Conservation (phyloP, 345 rosid species). For the Brassica rapa region DNA sequence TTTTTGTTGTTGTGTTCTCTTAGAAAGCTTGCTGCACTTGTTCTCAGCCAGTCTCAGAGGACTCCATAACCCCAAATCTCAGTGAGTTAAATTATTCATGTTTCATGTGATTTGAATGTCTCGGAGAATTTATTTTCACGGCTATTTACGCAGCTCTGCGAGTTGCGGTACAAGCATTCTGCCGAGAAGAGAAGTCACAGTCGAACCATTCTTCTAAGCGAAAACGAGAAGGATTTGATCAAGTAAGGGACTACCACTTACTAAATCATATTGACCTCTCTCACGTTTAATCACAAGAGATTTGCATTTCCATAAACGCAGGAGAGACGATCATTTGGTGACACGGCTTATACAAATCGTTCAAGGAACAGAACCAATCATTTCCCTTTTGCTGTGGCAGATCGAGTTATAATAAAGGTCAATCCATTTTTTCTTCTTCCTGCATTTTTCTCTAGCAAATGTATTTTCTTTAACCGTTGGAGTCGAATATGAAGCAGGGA, state of each 20-base stretch:
- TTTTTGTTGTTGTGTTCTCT: not conserved
- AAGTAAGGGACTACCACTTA: conserved; percentile 46
- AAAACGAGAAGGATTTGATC: conserved; percentile 83
- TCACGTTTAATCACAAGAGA: conserved; percentile 15
- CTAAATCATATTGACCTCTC: not conserved
- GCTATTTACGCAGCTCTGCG: conserved; percentile 56
- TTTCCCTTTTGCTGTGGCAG: conserved; percentile 87
- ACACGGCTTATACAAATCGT: conserved; percentile 46
- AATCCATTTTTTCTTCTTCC: not conserved
- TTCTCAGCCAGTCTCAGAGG: conserved; percentile 69
- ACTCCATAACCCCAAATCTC: conserved; percentile 73
- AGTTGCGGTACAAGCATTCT: conserved; percentile 85
- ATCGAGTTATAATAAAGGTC: conserved; percentile 90
- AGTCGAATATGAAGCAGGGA: conserved; percentile 60
- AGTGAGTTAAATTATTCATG: conserved; percentile 55
- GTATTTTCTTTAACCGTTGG: conserved; percentile 20
- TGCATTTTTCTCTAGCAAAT: conserved; percentile 6
- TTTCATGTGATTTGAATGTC: conserved; percentile 4
- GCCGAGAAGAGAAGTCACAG: conserved; percentile 67
- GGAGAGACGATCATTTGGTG: conserved; percentile 73
- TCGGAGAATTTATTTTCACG: conserved; percentile 5
- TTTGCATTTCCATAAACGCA: conserved; percentile 29
- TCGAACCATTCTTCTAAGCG: conserved; percentile 65
- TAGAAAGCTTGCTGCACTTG: conserved; percentile 71
- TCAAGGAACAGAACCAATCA: conserved; percentile 75